These are phyloP conservation scores for Petrea volubilis DNA, from an alignment of 257 asterid genomes.

Conservation along the genomic window DNA sequence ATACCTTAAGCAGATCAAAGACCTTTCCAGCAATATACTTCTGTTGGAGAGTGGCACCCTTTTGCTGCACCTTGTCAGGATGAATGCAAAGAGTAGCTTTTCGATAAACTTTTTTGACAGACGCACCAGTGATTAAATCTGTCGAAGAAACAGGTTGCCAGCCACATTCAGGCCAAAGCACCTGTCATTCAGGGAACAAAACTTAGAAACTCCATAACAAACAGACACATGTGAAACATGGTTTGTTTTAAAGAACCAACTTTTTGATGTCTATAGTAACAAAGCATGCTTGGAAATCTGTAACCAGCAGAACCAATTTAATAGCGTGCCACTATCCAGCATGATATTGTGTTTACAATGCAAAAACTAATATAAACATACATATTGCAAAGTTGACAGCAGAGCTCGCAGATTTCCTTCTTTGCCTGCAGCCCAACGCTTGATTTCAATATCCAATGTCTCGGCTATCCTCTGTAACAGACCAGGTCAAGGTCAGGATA, in stretches of 20 bases:
- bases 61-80: slow-evolving; percentile 89
- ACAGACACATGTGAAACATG: slow-evolving; percentile 4
- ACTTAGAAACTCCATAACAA: neutral
- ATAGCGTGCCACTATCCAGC: neutral
- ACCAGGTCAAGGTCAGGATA: slow-evolving; percentile 24
- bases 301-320: neutral
- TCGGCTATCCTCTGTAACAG: slow-evolving; percentile 70
- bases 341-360: neutral
- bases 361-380: slow-evolving; percentile 30
- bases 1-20: slow-evolving; percentile 85
- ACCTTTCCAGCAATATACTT: slow-evolving; percentile 85
- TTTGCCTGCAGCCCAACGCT: slow-evolving; percentile 93
- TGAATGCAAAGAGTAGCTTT: slow-evolving; percentile 85
- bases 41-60: slow-evolving; percentile 82
- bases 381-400: slow-evolving; percentile 87
- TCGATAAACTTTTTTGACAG: slow-evolving; percentile 71
- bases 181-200: slow-evolving; percentile 36
- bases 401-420: slow-evolving; percentile 91
- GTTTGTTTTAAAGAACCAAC: slow-evolving; percentile 4
- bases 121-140: slow-evolving; percentile 71
- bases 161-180: slow-evolving; percentile 90
- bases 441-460: slow-evolving; percentile 70
- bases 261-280: neutral
- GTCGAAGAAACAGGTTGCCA: slow-evolving; percentile 90
- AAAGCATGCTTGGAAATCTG: neutral